Base-by-base conservation (phyloP, 163 green algal species). In the Scenedesmus sp. region DNA sequence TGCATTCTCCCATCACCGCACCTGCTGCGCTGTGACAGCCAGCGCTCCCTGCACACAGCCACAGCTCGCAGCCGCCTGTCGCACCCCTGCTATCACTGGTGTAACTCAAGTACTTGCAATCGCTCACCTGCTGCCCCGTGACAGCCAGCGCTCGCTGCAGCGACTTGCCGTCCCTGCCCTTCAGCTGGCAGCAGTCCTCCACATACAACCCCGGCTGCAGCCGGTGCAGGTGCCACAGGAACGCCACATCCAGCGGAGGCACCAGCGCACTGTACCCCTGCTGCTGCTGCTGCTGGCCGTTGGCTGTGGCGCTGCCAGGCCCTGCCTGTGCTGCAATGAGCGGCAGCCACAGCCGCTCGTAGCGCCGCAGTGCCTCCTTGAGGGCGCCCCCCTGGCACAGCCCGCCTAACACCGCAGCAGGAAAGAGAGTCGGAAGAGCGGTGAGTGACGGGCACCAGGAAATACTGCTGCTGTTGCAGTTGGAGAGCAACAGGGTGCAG, bases 171-270 rank as follows among this genome's bases (percentile, higher is more conserved):
- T 90, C 46, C 34, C 64, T 66, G 34, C 34, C 81, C 23, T 70
- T 54, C 34, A 93, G 64, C 73, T 87, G 59, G 7, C 20, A 26
- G 74, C 89, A 92, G 76, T 93, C 90, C 20, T 34, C 76, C 74
- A n/a, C 90, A 64, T 93, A 93, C 16, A 46, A 8, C 23, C 54
- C 70, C 10, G 90, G 90, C 85, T 91, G 90, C 79, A 93, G 85
- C n/a, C 90, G 59, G 62, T 93, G 90, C 76, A 93, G 81, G 85
- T 93, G 90, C 90, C 90, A 93, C 60, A 93, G 13, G 23, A 93
- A 88, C 15, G 90, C 90, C 12, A 93, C 67, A 66, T 93, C 90
- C 23, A 93, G 77, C 18, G 90, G 90, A 8, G 90, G 90, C 76
- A 93, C 90, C 54, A 93, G 85, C 9, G 83, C 13, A 55, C 57